Evolutionary conservation across 805 yeast genomes (phyloP), one percentile per base, ranked within the genome.

Genomic region (Saturnispora mendoncae): DNA sequence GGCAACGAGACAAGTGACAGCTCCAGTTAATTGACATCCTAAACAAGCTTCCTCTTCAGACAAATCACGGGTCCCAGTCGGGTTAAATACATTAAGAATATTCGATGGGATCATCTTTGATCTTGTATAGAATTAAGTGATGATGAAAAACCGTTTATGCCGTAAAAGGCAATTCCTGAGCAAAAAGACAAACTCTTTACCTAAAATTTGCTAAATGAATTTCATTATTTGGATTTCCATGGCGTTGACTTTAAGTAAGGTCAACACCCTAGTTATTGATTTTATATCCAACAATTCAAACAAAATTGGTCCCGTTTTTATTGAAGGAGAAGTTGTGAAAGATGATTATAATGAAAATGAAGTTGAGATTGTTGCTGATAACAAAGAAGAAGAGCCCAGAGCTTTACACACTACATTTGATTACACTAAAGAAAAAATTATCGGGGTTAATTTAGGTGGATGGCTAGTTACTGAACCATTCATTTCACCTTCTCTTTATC

Each of bases 401-500:
- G n/a, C n/a, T n/a, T n/a, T n/a, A n/a, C n/a, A 5, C 29, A 29
- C 4, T 14, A 29, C 13, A 21, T 46, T 44, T 32, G 48, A 57
- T 33, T 62, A 63, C 39, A 20, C 35, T 0, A 38, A 31, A 4
- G 50, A 51, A 6, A 62, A 56, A 32, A 52, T 63, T 25, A 46
- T 49, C 36, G 80, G 79, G 33, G 72, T 77, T 12, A 68, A 74
- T 21, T 52, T 80, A 12, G 88, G 87, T 25, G 86, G 86, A 6
- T 80, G 87, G 88, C 62, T 79, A 20, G 74, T 80, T 0, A 61
- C 80, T 7, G 86, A 80, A 54, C 85, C 87, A 1, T 80, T 71
- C 48, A 79, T 80, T 45, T 78, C 80, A 0, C 86, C 87, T 0
- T 69, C 80, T 1, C 55, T 80, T 30, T 80, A 74, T 50, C 30